Evolutionary conservation across 2,329 filamentous ascomycete species (phyloP).

Genomic region (Passalora sequoiae): DNA sequence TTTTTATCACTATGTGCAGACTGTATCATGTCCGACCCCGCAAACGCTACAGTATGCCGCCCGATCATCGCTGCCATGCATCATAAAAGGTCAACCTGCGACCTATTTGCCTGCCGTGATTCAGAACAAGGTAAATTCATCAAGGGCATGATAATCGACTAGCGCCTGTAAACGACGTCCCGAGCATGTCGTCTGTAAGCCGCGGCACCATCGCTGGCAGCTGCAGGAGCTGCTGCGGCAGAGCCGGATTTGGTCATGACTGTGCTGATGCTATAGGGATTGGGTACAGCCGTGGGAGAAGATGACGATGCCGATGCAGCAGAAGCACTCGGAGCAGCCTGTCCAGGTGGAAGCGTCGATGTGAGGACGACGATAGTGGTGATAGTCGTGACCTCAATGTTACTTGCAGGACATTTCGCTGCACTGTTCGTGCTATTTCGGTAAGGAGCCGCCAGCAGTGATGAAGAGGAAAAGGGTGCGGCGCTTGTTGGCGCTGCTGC

Average conservation of each 20-base stretch:
- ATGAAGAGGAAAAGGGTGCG: background rate
- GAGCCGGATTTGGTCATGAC: background rate
- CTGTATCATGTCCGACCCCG: no score
- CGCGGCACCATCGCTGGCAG: no score
- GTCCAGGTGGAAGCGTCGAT: slow-evolving; percentile 9
- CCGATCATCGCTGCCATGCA: no score
- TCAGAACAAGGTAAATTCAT: background rate
- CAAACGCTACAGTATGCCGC: no score
- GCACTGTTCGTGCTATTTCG: background rate
- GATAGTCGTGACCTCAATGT: slow-evolving; percentile 12
- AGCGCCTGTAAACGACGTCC: slow-evolving; percentile 1
- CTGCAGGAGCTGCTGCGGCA: background rate
- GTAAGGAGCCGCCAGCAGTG: background rate
- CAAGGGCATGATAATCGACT: background rate
- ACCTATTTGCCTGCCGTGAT: background rate
- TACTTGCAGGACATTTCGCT: background rate
- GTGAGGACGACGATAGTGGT: slow-evolving; percentile 19
- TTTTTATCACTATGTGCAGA: no score
- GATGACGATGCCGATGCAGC: slow-evolving; percentile 5
- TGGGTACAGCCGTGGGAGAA: background rate
- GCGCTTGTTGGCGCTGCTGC: background rate
- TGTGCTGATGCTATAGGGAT: slow-evolving; percentile 2
- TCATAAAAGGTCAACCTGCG: background rate
- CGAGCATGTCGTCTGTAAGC: background rate
- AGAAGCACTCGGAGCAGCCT: background rate